These are phyloP conservation scores for Hirschioporus abietinus DNA, from an alignment of 768 basidiomycete genomes.

Conservation along the genomic window DNA sequence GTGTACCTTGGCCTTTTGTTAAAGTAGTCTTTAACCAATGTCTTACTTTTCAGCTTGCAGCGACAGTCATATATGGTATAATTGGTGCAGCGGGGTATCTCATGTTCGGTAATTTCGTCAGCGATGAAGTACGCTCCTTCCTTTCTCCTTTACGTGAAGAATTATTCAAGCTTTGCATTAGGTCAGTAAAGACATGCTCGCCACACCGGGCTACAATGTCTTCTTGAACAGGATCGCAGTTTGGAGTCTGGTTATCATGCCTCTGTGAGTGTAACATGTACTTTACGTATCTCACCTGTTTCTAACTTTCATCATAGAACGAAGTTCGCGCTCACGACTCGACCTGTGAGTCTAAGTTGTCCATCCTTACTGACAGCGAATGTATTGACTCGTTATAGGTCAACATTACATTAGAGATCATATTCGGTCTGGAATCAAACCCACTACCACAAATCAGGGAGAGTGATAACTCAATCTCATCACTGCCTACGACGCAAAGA, in stretches of 20 bases:
- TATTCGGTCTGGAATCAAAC: constrained; percentile 59
- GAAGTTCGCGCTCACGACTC: constrained; percentile 81
- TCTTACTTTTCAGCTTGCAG: constrained; percentile 39
- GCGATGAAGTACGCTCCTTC: constrained; percentile 60
- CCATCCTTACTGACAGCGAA: background rate
- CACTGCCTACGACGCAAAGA: constrained; percentile 9
- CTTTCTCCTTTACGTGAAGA: constrained; percentile 2
- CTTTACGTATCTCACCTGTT: constrained; percentile 9
- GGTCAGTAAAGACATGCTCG: constrained; percentile 81
- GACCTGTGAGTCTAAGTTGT: constrained; percentile 52
- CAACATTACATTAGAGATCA: constrained; percentile 74
- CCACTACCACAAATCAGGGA: constrained; percentile 23
- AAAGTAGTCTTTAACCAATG: constrained; percentile 1
- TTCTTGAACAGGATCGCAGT: constrained; percentile 67
- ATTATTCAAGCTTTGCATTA: constrained; percentile 23
- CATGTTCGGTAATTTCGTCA: constrained; percentile 82
- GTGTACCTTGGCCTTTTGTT: constrained; percentile 20
- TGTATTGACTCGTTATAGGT: constrained; percentile 31
- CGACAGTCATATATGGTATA: constrained; percentile 50
- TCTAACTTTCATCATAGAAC: constrained; percentile 41
- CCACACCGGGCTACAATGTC: constrained; percentile 65
- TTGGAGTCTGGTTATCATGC: constrained; percentile 82
- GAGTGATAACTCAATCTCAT: constrained; percentile 18
- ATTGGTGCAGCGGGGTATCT: constrained; percentile 82
- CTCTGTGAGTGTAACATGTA: constrained; percentile 44